These are phyloP conservation scores for Sporodiniella umbellata DNA, from an alignment of 371 early-diverging fungal species.

Conservation along the genomic window DNA sequence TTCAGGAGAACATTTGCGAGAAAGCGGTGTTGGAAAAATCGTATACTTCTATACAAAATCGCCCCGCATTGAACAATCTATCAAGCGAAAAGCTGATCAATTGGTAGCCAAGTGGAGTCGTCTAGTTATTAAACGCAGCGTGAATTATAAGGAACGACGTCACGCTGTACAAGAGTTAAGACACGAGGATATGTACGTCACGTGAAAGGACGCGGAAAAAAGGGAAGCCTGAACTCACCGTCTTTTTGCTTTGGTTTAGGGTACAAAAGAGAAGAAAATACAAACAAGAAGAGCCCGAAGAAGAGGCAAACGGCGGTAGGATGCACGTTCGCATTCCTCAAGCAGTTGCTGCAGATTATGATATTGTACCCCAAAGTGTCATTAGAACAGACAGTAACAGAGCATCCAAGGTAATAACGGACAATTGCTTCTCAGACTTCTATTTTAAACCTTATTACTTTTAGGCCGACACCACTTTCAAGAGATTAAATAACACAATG, in stretches of 20 bases:
- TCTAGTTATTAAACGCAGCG: slow-evolving; percentile 77
- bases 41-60: slow-evolving; percentile 94
- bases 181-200: slow-evolving; percentile 39
- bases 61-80: slow-evolving; percentile 71
- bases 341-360: slow-evolving; percentile 49
- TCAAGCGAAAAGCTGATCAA: slow-evolving; percentile 78
- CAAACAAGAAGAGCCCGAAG: slow-evolving; percentile 27
- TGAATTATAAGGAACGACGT: slow-evolving; percentile 71
- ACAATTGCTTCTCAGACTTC: neutral
- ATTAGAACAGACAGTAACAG: slow-evolving; percentile 28
- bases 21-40: slow-evolving; percentile 90
- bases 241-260: slow-evolving; percentile 12
- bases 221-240: neutral
- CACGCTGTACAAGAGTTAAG: slow-evolving; percentile 33
- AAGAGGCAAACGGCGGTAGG: slow-evolving; percentile 20
- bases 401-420: slow-evolving; percentile 19
- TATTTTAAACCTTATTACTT: neutral
- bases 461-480: slow-evolving; percentile 33
- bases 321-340: slow-evolving; percentile 41
- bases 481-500: slow-evolving; percentile 36
- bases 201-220: neutral
- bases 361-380: slow-evolving; percentile 47
- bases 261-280: slow-evolving; percentile 27
- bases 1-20: slow-evolving; percentile 82
- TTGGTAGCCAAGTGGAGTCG: slow-evolving; percentile 88